Base-by-base conservation (phyloP, 1,284 basidiomycete genomes). In the Salmacisia buchloeana region DNA sequence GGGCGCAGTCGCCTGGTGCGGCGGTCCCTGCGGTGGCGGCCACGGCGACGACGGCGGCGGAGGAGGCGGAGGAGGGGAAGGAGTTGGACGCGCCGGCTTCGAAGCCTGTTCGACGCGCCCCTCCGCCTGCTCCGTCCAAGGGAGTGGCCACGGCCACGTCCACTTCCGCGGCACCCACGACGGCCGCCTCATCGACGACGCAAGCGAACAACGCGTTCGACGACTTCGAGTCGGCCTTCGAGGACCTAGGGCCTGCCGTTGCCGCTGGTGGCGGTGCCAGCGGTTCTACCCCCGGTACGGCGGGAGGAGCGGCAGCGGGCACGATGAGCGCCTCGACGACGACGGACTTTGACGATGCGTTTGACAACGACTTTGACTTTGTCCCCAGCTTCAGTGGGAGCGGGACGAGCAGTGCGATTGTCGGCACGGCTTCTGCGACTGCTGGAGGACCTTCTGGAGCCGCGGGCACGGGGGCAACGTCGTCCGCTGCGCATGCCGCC, bases 211-310 rank as follows among this genome's bases (percentile, higher is more conserved):
- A 49, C 21, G 33, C 65, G 43, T 68, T 75, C 58, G 76, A 79
- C 61, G 77, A 79, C 58, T 79, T 79, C 58, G 77, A 79, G 34
- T 68, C 71, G 34, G 77, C 77, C 0, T 79, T 79, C 54, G 72
- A 74, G 36, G 75, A 77, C 49, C 64, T 79, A 21, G 75, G 76
- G 10, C 69, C 71, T 1, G 66, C 69, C 0, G 63, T 5, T 7
- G 34, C 12, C 23, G 36, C 58, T 18, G 31, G 35, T 9, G n/a
- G 7, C 21, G 46, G 15, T 45, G 66, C 21, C n/a, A n/a, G n/a
- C n/a, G n/a, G n/a, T n/a, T n/a, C n/a, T n/a, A 49, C 56, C 12
- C 43, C 63, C 3, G 65, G 13, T 13, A 27, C 29, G 13, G 31
- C 18, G 5, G 59, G n/a, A 18, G 41, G 29, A 35, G 45, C 31